Evolutionary conservation across 2,329 filamentous ascomycete species (phyloP).

Genomic region (Claviceps sp.): DNA sequence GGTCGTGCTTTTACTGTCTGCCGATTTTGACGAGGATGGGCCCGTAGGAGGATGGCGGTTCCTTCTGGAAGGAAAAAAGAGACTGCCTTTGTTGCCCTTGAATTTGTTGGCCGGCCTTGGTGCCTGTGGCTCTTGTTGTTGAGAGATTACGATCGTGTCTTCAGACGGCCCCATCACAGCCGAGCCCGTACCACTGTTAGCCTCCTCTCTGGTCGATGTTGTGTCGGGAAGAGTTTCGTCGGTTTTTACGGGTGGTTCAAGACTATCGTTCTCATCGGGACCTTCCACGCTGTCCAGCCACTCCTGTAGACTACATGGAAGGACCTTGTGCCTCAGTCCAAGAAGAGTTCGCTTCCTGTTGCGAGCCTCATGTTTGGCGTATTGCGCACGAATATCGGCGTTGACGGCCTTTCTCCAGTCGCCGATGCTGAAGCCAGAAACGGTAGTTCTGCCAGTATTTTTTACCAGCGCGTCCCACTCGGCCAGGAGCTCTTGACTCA

Average conservation of each 20-base stretch:
- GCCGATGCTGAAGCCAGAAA: constrained; percentile 24
- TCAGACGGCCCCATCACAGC: neutral
- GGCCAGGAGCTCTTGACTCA: constrained; percentile 24
- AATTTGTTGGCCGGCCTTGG: neutral
- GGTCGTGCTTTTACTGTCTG: neutral
- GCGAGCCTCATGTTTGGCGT: constrained; percentile 26
- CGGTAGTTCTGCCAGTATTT: constrained; percentile 19
- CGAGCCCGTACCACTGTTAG: neutral
- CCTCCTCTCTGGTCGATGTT: neutral
- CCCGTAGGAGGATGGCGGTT: neutral
- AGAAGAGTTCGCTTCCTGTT: constrained; percentile 29
- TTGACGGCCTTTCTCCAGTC: constrained; percentile 22
- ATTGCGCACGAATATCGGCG: constrained; percentile 15
- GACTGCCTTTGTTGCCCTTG: neutral
- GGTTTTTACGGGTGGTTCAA: neutral
- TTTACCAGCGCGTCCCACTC: constrained; percentile 31
- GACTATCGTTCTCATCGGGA: constrained; percentile 1
- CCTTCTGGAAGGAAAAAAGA: neutral
- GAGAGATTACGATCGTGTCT: no score
- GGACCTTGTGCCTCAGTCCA: constrained; percentile 13
- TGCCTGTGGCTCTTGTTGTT: neutral
- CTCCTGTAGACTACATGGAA: neutral
- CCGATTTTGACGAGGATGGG: neutral
- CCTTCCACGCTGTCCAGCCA: constrained; percentile 2
- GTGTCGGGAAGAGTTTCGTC: neutral